A percentile compares a stretch with the other conserved stretches of the same genome.
Evolutionary conservation across 1,139 yeast genomes (phyloP).

Genomic region (Hyphopichia fennica): DNA sequence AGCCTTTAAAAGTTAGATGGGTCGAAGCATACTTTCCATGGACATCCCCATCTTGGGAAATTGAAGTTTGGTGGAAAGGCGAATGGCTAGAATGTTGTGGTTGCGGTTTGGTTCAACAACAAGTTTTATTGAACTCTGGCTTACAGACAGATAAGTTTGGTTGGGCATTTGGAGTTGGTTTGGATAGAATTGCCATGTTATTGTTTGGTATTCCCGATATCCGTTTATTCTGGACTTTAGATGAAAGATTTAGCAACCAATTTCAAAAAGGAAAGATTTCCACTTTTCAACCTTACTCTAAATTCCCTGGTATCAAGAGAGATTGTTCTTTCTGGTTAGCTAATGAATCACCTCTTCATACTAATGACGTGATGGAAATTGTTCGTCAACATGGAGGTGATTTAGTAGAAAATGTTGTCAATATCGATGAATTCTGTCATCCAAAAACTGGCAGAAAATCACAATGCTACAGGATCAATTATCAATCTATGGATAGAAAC

Average conservation of each 20-base stretch:
- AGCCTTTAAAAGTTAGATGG: conserved; percentile 90
- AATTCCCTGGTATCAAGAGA: conserved; percentile 82
- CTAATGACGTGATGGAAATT: conserved; percentile 91
- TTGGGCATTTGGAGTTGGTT: conserved; percentile 98
- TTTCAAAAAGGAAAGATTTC: conserved; percentile 64
- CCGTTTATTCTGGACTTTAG: conserved; percentile 87
- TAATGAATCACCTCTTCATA: conserved; percentile 51
- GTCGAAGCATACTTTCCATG: conserved; percentile 96
- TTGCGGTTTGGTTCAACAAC: conserved; percentile 85
- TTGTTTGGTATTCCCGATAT: conserved; percentile 95
- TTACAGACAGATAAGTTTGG: conserved; percentile 64
- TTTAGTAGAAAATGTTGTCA: conserved; percentile 78
- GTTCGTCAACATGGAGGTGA: conserved; percentile 86
- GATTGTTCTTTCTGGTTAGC: conserved; percentile 94
- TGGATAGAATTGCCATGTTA: conserved; percentile 94
- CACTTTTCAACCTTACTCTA: conserved; percentile 85
- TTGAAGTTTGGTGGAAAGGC: conserved; percentile 98
- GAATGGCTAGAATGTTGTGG: conserved; percentile 99
- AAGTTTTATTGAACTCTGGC: conserved; percentile 73
- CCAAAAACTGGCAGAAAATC: conserved; percentile 78
- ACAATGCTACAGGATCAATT: conserved; percentile 85
- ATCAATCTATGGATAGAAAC: conserved; percentile 94
- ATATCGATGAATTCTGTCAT: conserved; percentile 80
- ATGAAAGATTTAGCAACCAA: conserved; percentile 74
- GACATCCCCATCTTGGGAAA: conserved; percentile 98